Conservation (phyloP, 768 basidiomycete species). For the Kwoniella dejecticola region DNA sequence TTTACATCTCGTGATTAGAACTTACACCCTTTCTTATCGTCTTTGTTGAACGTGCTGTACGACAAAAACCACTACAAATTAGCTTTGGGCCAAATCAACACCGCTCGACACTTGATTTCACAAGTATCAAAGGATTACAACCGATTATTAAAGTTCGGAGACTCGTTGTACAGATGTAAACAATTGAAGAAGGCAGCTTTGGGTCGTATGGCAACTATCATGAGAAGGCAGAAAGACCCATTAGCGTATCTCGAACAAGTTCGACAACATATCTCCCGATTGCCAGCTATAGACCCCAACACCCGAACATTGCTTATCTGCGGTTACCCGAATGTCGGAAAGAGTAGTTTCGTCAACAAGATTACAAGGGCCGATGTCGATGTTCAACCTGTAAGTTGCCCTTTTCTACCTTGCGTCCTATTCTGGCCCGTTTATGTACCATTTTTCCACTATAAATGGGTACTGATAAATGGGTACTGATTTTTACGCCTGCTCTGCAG, state of each 20-base stretch:
- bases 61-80: slow-evolving; percentile 99
- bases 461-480: neutral
- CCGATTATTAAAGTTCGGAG: slow-evolving; percentile 94
- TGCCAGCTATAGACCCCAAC: slow-evolving; percentile 96
- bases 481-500: slow-evolving; percentile 5
- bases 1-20: slow-evolving; percentile 62
- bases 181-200: slow-evolving; percentile 96
- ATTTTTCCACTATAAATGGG: no score
- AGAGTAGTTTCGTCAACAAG: slow-evolving; percentile 99
- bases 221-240: slow-evolving; percentile 97
- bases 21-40: slow-evolving; percentile 92
- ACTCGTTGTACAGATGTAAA: slow-evolving; percentile 96
- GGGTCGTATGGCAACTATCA: slow-evolving; percentile 98
- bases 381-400: slow-evolving; percentile 71
- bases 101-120: slow-evolving; percentile 92
- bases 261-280: slow-evolving; percentile 96
- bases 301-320: slow-evolving; percentile 96
- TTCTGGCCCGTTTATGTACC: no score
- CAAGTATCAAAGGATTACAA: slow-evolving; percentile 97
- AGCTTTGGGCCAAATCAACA: slow-evolving; percentile 93
- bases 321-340: slow-evolving; percentile 99
- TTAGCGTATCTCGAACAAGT: slow-evolving; percentile 98
- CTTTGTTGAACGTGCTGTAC: slow-evolving; percentile 96
- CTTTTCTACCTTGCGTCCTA: neutral
- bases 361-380: slow-evolving; percentile 99